phyloP scores from a whole-genome alignment of 2,329 filamentous ascomycete genomes.

The Fusarium virguliforme region DNA sequence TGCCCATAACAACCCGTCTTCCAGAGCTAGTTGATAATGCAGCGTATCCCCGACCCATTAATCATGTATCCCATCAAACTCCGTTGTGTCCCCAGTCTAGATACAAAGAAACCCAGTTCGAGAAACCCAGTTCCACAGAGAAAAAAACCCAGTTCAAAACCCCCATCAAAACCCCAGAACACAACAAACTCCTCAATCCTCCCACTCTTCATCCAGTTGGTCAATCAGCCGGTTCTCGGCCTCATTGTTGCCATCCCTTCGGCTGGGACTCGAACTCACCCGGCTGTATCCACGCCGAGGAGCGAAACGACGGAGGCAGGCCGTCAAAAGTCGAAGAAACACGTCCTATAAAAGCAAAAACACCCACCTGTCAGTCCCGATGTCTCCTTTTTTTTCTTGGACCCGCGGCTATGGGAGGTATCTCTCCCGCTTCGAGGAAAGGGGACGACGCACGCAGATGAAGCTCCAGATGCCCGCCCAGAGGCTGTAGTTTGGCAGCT shows the following conservation, averaged over 20 bases:
- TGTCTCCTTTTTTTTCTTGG: not conserved
- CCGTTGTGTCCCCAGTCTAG: constrained; percentile 42
- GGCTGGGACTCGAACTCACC: constrained; percentile 70
- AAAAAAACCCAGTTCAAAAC: constrained; percentile 29
- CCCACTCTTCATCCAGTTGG: constrained; percentile 97
- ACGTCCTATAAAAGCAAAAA: constrained; percentile 66
- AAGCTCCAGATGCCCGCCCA: constrained; percentile 93
- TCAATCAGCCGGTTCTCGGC: constrained; percentile 96
- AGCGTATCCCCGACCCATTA: constrained; percentile 32
- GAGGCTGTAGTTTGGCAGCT: constrained; percentile 93
- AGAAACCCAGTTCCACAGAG: not conserved
- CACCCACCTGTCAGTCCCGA: constrained; percentile 48
- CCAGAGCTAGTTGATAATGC: constrained; percentile 28
- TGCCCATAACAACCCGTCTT: constrained; percentile 28
- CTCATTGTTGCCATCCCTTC: constrained; percentile 71
- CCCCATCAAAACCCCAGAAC: constrained; percentile 17
- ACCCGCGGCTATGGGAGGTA: constrained; percentile 48
- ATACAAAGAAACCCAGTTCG: constrained; percentile 30
- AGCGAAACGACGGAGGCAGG: constrained; percentile 77
- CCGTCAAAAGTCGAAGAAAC: constrained; percentile 78
- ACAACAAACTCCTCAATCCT: constrained; percentile 69
- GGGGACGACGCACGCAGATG: constrained; percentile 72
- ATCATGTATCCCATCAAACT: constrained; percentile 45
- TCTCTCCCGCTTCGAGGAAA: constrained; percentile 52
- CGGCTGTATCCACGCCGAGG: constrained; percentile 77